phyloP scores from a whole-genome alignment of 2,329 filamentous ascomycete genomes.

The Exophiala lecanii-corni region DNA sequence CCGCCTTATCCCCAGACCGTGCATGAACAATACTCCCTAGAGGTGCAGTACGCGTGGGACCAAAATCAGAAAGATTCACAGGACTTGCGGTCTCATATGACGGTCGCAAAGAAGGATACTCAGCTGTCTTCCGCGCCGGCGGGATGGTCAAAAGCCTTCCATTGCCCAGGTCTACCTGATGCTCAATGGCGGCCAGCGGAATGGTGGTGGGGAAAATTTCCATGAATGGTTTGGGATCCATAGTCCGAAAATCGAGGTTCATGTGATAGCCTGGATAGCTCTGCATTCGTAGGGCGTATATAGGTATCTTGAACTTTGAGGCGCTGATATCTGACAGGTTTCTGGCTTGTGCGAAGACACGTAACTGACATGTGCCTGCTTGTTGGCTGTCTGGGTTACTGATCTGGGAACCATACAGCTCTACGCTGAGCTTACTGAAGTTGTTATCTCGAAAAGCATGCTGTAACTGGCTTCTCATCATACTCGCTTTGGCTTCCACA shows the following conservation, averaged over 20 bases:
- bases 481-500: conserved; percentile 35
- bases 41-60: conserved; percentile 29
- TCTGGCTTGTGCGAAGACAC: conserved; percentile 40
- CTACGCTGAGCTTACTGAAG: conserved; percentile 49
- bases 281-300: conserved; percentile 39
- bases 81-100: conserved; percentile 21
- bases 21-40: conserved; percentile 42
- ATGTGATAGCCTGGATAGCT: conserved; percentile 43
- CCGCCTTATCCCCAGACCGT: conserved; percentile 38
- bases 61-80: conserved; percentile 23
- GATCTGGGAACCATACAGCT: conserved; percentile 38
- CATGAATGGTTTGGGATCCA: conserved; percentile 42
- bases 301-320: conserved; percentile 29
- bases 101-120: conserved; percentile 11
- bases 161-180: conserved; percentile 10
- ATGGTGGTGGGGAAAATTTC: conserved; percentile 40
- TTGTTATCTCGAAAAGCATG: conserved; percentile 26
- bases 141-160: conserved; percentile 3
- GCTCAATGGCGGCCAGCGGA: conserved; percentile 16
- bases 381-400: conserved; percentile 37
- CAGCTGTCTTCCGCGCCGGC: conserved; percentile 25
- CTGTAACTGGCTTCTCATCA: conserved; percentile 34
- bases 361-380: conserved; percentile 41
- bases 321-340: conserved; percentile 25
- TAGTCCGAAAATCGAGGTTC: conserved; percentile 42